A percentile compares a stretch with the other conserved stretches of the same genome.
These are phyloP conservation scores for Aspergillus ibericus DNA, from an alignment of 2,329 filamentous ascomycete species.

Conservation along the genomic window DNA sequence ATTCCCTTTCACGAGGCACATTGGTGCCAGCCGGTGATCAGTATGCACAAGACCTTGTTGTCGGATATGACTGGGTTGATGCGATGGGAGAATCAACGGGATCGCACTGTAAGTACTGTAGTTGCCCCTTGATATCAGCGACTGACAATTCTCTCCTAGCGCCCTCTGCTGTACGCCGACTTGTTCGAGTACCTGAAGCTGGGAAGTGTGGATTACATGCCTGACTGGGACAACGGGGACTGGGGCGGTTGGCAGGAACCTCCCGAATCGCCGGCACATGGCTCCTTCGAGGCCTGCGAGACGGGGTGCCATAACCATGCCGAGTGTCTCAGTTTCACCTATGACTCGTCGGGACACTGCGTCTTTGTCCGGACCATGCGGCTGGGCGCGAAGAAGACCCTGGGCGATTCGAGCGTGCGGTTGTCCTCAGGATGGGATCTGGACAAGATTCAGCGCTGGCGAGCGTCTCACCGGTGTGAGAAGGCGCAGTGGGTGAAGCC, in stretches of 20 bases:
- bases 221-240: conserved; percentile 39
- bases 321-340: conserved; percentile 29
- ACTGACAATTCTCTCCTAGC: background rate
- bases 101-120: conserved; percentile 21
- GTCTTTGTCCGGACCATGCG: conserved; percentile 25
- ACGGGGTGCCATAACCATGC: conserved; percentile 24
- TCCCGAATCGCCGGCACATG: conserved; percentile 27
- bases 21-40: conserved; percentile 55
- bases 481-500: conserved; percentile 12
- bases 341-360: conserved; percentile 23
- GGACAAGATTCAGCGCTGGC: conserved; percentile 26
- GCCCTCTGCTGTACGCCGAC: conserved; percentile 25
- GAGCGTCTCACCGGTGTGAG: conserved; percentile 20
- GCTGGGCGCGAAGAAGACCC: conserved; percentile 20
- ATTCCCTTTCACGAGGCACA: conserved; percentile 50
- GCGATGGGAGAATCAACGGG: conserved; percentile 39
- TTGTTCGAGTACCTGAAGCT: conserved; percentile 32
- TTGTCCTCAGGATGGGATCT: conserved; percentile 31
- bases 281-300: conserved; percentile 31
- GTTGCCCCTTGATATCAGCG: background rate
- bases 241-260: conserved; percentile 33
- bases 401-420: conserved; percentile 7
- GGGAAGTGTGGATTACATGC: conserved; percentile 18
- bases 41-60: conserved; percentile 50
- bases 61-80: conserved; percentile 53